phyloP scores from a whole-genome alignment of 768 basidiomycete genomes.

The Sarcodon aspratus region DNA sequence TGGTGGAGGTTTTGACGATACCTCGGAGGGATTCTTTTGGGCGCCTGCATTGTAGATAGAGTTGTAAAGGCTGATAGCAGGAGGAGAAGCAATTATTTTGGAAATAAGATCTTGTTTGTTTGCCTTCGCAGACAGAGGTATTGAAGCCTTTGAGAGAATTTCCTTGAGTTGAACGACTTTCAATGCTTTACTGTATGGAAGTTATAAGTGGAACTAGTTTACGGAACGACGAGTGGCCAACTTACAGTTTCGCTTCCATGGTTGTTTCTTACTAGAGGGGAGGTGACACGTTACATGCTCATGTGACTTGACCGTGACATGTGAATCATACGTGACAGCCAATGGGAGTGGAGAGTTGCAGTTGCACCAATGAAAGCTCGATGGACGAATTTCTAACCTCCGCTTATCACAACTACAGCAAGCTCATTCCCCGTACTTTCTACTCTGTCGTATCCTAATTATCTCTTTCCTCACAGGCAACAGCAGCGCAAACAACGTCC shows the following conservation, averaged over 20 bases:
- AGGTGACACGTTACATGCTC: background rate
- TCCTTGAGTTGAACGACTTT: slow-evolving; percentile 63
- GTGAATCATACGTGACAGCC: background rate
- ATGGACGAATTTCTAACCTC: slow-evolving; percentile 1
- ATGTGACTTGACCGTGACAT: background rate
- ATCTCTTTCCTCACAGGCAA: slow-evolving; percentile 3
- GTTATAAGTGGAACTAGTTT: slow-evolving; percentile 1
- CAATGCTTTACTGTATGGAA: slow-evolving; percentile 37
- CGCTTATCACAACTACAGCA: background rate
- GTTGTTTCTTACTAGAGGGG: slow-evolving; percentile 2
- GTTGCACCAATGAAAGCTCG: background rate
- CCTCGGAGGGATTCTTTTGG: slow-evolving; percentile 12
- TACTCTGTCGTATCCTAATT: background rate
- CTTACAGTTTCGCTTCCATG: slow-evolving; percentile 31
- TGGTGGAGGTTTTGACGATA: slow-evolving; percentile 17
- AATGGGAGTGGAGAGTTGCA: background rate
- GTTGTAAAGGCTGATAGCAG: slow-evolving; percentile 41
- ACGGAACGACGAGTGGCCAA: slow-evolving; percentile 2
- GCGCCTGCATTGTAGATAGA: background rate
- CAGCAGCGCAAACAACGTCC: slow-evolving; percentile 1
- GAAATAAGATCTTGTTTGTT: slow-evolving; percentile 61
- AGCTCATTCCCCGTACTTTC: background rate
- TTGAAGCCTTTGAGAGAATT: slow-evolving; percentile 41
- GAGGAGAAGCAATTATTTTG: slow-evolving; percentile 40
- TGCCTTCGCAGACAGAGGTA: slow-evolving; percentile 39